phyloP scores from a whole-genome alignment of 164 flowering plant genomes.

The Umbellularia californica region DNA sequence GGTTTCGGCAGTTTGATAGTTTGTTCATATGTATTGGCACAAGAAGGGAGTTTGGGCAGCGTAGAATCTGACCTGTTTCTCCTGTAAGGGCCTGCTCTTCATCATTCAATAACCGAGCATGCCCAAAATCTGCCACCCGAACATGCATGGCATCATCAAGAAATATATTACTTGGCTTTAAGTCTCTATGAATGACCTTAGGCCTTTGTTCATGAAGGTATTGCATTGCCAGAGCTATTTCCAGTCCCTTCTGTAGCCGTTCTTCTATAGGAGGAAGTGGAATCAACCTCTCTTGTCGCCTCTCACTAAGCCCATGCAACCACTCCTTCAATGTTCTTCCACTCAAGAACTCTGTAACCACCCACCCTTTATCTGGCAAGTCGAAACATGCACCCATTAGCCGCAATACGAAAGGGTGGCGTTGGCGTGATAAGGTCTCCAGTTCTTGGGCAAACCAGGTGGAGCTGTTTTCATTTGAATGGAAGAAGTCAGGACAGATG shows the following conservation, averaged over 20 bases:
- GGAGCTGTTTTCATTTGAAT: slow-evolving; percentile 26
- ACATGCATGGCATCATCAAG: slow-evolving; percentile 49
- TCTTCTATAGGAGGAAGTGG: slow-evolving; percentile 47
- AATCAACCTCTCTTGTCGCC: slow-evolving; percentile 28
- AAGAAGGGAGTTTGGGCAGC: neutral
- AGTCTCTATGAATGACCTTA: slow-evolving; percentile 52
- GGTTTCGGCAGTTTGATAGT: too few species aligned
- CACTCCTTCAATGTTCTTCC: slow-evolving; percentile 48
- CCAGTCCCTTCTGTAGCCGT: slow-evolving; percentile 44
- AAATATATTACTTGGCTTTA: slow-evolving; percentile 69
- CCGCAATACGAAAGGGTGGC: slow-evolving; percentile 57
- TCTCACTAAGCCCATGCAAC: slow-evolving; percentile 52
- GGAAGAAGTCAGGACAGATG: slow-evolving; percentile 48
- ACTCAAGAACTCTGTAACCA: slow-evolving; percentile 49
- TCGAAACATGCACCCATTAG: slow-evolving; percentile 60
- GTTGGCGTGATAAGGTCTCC: slow-evolving; percentile 42
- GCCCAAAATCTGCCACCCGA: slow-evolving; percentile 66
- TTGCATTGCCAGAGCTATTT: slow-evolving; percentile 66
- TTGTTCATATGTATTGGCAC: too few species aligned
- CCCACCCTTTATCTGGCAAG: slow-evolving; percentile 56
- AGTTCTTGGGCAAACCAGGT: slow-evolving; percentile 57
- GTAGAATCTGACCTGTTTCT: slow-evolving; percentile 45
- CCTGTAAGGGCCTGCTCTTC: slow-evolving; percentile 54
- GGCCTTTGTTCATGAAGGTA: slow-evolving; percentile 67
- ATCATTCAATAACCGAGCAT: slow-evolving; percentile 48